Conservation (phyloP, 768 basidiomycete species). For the Phylloporus rhodoxanthus region DNA sequence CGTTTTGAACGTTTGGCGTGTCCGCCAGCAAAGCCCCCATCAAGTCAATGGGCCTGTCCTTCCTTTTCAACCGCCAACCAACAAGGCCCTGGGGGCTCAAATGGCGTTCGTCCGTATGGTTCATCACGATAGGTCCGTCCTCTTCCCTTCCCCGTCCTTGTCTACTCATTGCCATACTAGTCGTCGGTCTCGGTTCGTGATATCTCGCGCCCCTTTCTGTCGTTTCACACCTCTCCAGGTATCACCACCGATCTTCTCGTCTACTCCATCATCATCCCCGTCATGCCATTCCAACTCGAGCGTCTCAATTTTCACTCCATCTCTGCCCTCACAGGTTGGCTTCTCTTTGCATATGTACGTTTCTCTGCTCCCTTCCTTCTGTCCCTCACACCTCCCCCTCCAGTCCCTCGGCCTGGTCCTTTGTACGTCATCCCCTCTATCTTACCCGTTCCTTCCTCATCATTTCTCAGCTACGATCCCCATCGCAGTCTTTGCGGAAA, state of each 20-base stretch:
- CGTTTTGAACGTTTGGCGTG: neutral
- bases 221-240: constrained; percentile 18
- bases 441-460: constrained; percentile 2
- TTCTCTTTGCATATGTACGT: constrained; percentile 54
- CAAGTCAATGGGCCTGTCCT: constrained; percentile 5
- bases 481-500: constrained; percentile 52
- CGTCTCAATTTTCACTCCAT: constrained; percentile 39
- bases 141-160: too few species aligned
- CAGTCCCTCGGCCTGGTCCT: constrained; percentile 54
- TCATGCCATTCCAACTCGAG: constrained; percentile 59
- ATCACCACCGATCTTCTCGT: constrained; percentile 50
- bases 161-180: constrained; percentile 19
- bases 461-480: constrained; percentile 45
- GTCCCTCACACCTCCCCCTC: constrained; percentile 3
- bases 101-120: constrained; percentile 57
- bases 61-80: neutral
- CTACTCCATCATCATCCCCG: constrained; percentile 58
- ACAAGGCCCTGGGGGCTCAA: constrained; percentile 40
- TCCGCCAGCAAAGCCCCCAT: neutral
- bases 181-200: constrained; percentile 45
- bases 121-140: constrained; percentile 41
- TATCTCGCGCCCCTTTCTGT: neutral
- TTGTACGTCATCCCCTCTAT: constrained; percentile 33
- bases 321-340: constrained; percentile 53
- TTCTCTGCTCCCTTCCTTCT: neutral